phyloP scores from a whole-genome alignment of 257 asterid species.

The Nicotiana undulata region DNA sequence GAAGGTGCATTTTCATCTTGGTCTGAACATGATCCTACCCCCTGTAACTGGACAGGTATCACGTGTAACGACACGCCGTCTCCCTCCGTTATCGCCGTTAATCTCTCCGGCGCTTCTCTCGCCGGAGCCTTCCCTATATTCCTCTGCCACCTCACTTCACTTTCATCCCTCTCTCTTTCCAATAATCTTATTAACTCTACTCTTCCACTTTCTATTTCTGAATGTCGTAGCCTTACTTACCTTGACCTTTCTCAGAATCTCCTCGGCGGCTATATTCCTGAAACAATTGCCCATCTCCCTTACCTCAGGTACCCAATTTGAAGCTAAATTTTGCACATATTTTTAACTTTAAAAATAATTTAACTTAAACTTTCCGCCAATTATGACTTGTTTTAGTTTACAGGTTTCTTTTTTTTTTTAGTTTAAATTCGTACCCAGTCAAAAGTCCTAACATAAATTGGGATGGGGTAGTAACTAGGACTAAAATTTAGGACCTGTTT shows the following conservation, averaged over 20 bases:
- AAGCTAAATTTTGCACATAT: background rate
- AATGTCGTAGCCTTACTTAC: constrained; percentile 39
- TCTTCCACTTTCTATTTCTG: constrained; percentile 44
- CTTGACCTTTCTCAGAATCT: constrained; percentile 67
- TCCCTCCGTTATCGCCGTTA: constrained; percentile 38
- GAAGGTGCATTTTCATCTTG: constrained; percentile 40
- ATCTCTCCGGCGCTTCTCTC: constrained; percentile 36
- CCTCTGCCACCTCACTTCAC: constrained; percentile 51
- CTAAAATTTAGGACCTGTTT: too few species aligned
- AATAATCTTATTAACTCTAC: constrained; percentile 46
- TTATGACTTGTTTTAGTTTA: too few species aligned
- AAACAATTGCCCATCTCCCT: constrained; percentile 47
- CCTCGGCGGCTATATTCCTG: constrained; percentile 53
- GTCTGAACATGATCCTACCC: constrained; percentile 45
- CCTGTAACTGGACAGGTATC: constrained; percentile 86
- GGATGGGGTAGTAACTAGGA: too few species aligned
- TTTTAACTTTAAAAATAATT: too few species aligned
- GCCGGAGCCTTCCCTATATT: constrained; percentile 49
- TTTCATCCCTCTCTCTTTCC: constrained; percentile 33
- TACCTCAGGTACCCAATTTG: constrained; percentile 47
- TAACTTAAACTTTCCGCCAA: too few species aligned
- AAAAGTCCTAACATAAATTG: too few species aligned
- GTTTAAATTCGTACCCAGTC: too few species aligned
- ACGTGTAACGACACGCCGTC: constrained; percentile 26
- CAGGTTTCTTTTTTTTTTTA: too few species aligned